A percentile compares a stretch with the other conserved stretches of the same genome.
phyloP scores from a whole-genome alignment of 140 eudicot genomes.

The Oenanthe javanica region DNA sequence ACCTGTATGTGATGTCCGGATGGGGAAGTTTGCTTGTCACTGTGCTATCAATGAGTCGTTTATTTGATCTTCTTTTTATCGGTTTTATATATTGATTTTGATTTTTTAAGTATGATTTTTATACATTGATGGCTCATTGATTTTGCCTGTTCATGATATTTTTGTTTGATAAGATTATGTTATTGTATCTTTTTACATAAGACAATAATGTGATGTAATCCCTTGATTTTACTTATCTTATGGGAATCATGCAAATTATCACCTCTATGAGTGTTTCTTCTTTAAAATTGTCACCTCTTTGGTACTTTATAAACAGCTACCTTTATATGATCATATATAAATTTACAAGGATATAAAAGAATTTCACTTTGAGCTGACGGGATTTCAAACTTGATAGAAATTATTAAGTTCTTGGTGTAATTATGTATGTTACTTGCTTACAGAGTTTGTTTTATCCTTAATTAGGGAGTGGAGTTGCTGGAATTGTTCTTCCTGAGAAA shows the following conservation, averaged over 20 bases:
- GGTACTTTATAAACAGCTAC: background rate
- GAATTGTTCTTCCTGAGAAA: conserved; percentile 37
- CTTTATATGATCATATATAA: background rate
- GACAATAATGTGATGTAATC: background rate
- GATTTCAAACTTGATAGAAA: background rate
- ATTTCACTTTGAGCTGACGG: background rate
- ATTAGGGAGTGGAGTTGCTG: conserved; percentile 34
- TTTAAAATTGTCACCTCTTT: background rate
- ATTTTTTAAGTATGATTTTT: background rate
- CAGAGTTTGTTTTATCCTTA: background rate
- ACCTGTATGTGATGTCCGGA: background rate
- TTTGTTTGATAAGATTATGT: background rate
- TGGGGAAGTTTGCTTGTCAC: background rate
- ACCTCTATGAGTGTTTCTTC: background rate
- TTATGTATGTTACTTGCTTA: background rate
- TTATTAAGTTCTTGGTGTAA: background rate
- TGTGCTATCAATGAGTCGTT: background rate
- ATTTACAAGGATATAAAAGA: background rate
- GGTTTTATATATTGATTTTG: no score
- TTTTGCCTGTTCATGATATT: background rate
- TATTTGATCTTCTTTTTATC: background rate
- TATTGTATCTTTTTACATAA: background rate
- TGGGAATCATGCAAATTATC: background rate
- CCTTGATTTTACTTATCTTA: background rate
- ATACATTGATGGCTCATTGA: background rate